These are phyloP conservation scores for Cadophora sp. DNA, from an alignment of 2,329 filamentous ascomycete species.

Conservation along the genomic window DNA sequence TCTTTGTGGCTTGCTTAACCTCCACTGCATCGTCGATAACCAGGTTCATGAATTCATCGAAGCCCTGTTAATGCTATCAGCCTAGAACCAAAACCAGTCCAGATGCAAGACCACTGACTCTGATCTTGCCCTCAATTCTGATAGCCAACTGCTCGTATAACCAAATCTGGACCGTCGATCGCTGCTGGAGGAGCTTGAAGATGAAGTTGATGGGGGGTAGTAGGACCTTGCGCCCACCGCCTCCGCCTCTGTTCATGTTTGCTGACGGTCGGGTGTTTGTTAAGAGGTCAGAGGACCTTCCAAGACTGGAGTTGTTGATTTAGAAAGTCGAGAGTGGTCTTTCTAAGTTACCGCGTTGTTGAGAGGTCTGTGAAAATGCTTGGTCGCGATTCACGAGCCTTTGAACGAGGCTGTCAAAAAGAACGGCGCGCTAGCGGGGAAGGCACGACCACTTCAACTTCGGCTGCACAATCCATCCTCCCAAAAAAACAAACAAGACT, in stretches of 20 bases:
- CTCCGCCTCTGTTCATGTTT: constrained; percentile 46
- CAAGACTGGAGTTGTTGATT: not conserved
- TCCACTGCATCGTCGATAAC: constrained; percentile 96
- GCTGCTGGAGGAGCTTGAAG: constrained; percentile 82
- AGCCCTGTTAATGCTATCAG: constrained; percentile 66
- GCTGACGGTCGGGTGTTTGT: not conserved
- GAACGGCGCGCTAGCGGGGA: constrained; percentile 5
- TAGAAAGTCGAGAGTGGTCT: not conserved
- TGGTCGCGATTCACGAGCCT: constrained; percentile 12
- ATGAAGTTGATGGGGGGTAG: constrained; percentile 86
- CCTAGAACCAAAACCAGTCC: not conserved
- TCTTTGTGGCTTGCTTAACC: constrained; percentile 84
- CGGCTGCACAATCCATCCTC: constrained; percentile 4
- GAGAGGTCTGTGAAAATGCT: not conserved
- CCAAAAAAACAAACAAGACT: constrained; percentile 12
- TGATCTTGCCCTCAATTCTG: constrained; percentile 94
- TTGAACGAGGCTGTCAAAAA: constrained; percentile 20
- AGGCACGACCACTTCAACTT: constrained; percentile 16
- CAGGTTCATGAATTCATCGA: constrained; percentile 99
- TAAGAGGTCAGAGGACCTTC: constrained; percentile 1
- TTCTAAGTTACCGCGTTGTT: constrained; percentile 2
- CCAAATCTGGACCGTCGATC: constrained; percentile 91
- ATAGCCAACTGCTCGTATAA: constrained; percentile 95
- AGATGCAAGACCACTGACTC: constrained; percentile 61
- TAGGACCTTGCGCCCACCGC: constrained; percentile 66